phyloP scores from a whole-genome alignment of 257 asterid species.

The Solanum megistacrolobum region DNA sequence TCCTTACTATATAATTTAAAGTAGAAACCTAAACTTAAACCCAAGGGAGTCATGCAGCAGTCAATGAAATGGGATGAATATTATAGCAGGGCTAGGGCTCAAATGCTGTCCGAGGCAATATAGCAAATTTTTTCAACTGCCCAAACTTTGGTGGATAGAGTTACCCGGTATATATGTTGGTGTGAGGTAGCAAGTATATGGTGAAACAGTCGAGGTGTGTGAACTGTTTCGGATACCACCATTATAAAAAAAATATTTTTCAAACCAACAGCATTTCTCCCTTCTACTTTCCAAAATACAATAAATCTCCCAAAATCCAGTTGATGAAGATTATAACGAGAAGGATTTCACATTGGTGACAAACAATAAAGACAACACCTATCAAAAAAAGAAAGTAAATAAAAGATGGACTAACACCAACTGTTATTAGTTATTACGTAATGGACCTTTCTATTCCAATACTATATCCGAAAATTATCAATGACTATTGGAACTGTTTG shows the following conservation, averaged over 20 bases:
- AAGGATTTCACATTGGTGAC: neutral
- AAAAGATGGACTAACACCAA: neutral
- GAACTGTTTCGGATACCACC: neutral
- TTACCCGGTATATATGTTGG: neutral
- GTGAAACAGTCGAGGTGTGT: neutral
- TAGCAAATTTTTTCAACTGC: neutral
- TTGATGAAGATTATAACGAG: neutral
- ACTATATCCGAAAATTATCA: neutral
- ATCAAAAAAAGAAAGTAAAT: neutral
- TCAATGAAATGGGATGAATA: neutral
- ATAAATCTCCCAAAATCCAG: neutral
- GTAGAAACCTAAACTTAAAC: neutral
- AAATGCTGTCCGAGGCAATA: neutral
- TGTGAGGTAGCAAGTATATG: neutral
- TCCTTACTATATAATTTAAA: neutral
- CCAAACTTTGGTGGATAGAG: neutral
- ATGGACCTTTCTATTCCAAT: neutral
- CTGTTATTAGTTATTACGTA: neutral
- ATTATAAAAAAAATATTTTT: neutral
- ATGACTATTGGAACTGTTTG: neutral
- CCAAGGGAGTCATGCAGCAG: neutral
- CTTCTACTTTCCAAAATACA: neutral
- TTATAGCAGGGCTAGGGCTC: neutral
- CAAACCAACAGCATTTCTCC: neutral
- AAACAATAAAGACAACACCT: neutral